A percentile compares a stretch with the other conserved stretches of the same genome.
These are phyloP conservation scores for Fusarium oligoseptatum DNA, from an alignment of 2,329 filamentous ascomycete species.

Conservation along the genomic window DNA sequence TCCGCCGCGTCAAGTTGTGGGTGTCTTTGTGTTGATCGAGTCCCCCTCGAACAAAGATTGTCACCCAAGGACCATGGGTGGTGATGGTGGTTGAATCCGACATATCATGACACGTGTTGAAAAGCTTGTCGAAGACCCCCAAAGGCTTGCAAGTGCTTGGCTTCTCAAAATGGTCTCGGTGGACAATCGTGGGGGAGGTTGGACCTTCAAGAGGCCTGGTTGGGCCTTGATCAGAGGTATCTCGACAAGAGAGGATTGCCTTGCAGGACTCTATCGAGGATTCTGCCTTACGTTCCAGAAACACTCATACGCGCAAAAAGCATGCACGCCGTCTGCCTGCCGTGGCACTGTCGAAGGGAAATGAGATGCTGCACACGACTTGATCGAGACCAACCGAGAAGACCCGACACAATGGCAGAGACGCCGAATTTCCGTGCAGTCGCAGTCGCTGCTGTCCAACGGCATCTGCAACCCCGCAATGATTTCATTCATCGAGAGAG, in stretches of 20 bases:
- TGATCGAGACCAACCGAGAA: conserved; percentile 32
- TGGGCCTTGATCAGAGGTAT: neutral
- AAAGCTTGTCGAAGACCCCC: conserved; percentile 26
- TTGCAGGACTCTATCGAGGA: conserved; percentile 10
- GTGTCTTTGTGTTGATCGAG: neutral
- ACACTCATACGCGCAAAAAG: neutral
- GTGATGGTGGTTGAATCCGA: neutral
- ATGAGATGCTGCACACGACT: conserved; percentile 13
- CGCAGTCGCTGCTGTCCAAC: neutral
- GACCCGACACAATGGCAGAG: conserved; percentile 28
- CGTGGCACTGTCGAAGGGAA: neutral
- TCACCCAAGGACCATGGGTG: conserved; percentile 29
- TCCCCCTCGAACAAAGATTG: conserved; percentile 26
- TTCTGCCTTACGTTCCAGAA: conserved; percentile 5
- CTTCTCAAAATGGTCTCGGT: conserved; percentile 5
- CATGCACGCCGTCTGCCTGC: conserved; percentile 15
- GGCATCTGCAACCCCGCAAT: conserved; percentile 19
- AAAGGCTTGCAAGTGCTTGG: conserved; percentile 27
- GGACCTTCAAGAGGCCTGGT: neutral
- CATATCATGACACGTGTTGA: conserved; percentile 15
- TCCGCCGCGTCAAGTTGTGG: conserved; percentile 14
- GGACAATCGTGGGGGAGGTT: neutral
- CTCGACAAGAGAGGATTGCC: neutral
- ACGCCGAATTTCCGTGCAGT: conserved; percentile 25
- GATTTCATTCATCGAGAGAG: conserved; percentile 18